Evolutionary conservation across 306 rosid genomes (phyloP), one percentile per base, ranked within the genome.

Genomic region (Erythrophleum fordii): DNA sequence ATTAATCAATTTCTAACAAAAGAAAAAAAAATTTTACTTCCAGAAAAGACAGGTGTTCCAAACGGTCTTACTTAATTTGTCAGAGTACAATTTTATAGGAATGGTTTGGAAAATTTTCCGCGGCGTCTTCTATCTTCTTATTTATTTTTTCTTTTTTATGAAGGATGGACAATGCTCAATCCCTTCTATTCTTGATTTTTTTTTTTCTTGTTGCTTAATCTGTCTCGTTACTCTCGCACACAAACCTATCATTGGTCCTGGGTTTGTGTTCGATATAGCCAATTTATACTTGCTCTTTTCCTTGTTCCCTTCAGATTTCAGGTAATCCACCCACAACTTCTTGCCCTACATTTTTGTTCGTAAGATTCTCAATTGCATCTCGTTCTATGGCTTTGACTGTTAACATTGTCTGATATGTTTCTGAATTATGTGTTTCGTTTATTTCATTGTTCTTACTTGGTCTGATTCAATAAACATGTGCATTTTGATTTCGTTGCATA

Each of bases 251-350:
- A 39, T 31, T 41, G n/a, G 13, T 0, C 56, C 66, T 77, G 87
- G 85, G 87, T 86, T 86, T 86, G 87, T 83, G 83, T 80, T 76
- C 18, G 10, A 60, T 73, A 20, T 68, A 41, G 4, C 75, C 22
- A 16, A 14, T 31, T 18, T n/a, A 18, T 64, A 34, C 26, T 39
- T 37, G 28, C 18, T 11, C 4, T 48, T 45, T n/a, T 26, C 20
- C 73, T 67, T 79, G 0, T 75, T 79, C 26, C 41, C 14, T 29
- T 17, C 8, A n/a, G 0, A 66, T 75, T 69, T 65, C 64, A 70
- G 87, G 84, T 78, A n/a, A n/a, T n/a, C n/a, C n/a, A 49, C 72
- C 69, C 55, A 5, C 41, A 10, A 76, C 41, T n/a, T 12, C 8
- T 20, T 67, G 28, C 46, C 39, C 44, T 26, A 18, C 22, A 41